Evolutionary conservation across 148 eudicot genomes (phyloP).

Genomic region (Talinum fruticosum): DNA sequence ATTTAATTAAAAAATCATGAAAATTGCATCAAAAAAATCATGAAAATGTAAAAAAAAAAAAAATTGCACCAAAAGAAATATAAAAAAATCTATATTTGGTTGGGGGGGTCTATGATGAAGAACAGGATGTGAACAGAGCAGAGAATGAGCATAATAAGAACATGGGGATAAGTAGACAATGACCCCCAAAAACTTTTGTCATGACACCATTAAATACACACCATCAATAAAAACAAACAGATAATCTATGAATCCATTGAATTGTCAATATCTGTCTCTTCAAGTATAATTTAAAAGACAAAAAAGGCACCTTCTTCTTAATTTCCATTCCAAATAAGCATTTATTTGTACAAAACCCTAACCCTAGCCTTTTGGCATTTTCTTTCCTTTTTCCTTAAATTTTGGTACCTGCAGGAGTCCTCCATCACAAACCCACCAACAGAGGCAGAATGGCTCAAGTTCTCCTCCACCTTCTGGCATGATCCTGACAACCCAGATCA

Average conservation of each 20-base stretch:
- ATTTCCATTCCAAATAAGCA: slow-evolving; percentile 2
- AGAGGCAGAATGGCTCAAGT: slow-evolving; percentile 87
- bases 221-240: background rate
- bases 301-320: slow-evolving; percentile 24
- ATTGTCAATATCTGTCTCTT: slow-evolving; percentile 4
- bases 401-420: slow-evolving; percentile 50
- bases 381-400: background rate
- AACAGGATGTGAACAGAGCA: background rate
- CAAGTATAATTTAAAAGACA: slow-evolving; percentile 12
- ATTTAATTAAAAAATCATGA: too few relatives aligned
- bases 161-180: slow-evolving; percentile 11
- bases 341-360: slow-evolving; percentile 19
- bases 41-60: too few relatives aligned
- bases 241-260: background rate
- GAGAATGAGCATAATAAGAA: slow-evolving; percentile 17
- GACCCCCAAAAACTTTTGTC: slow-evolving; percentile 12
- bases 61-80: too few relatives aligned
- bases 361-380: slow-evolving; percentile 25
- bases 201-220: background rate
- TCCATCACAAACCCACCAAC: slow-evolving; percentile 50
- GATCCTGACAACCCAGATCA: slow-evolving; percentile 87
- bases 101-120: background rate
- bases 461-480: slow-evolving; percentile 82
- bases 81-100: too few relatives aligned
- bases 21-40: too few relatives aligned